Base-by-base conservation (phyloP, 352 stramenopile genomes). In the Albugo laibachii region DNA sequence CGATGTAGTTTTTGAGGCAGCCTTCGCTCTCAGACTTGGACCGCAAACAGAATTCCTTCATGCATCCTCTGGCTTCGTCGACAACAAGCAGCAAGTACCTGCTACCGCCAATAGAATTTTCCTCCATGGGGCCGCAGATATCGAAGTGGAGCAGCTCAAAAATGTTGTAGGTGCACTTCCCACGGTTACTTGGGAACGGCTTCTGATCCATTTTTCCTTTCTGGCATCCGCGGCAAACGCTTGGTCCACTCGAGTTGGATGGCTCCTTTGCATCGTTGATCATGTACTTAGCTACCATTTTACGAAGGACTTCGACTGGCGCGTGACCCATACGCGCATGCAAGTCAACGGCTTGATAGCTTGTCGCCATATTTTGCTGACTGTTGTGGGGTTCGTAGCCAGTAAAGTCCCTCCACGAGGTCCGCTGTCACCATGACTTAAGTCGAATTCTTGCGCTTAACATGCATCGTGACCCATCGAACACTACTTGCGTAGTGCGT, bases 181-280 rank as follows among this genome's bases (percentile, higher is more conserved):
- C 20, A 6, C 0, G 24, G 38, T 51, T 52, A 34, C 48, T 52
- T 24, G 43, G 34, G 39, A 49, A 55, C 4, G 43, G 48, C 11
- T 55, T 59, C 35, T 59, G 53, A 5, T 53, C 53, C 53, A 55
- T 59, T 13, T 59, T 59, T 0, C 49, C 53, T 53, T 59, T 49
- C 27, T 59, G 48, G 20, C 49, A 52, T 0, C 49, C 49, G 4
- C 49, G 48, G 34, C 48, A 59, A 11, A 18, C 5, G 1, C 31
- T 41, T 2, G 43, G 21, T n/a, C 31, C 18, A 3, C n/a, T 47
- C 24, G 53, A 52, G n/a, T 18, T 48, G 2, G 37, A 2, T 18
- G 38, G 41, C n/a, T 37, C 12, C 13, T 51, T 51, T 16, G 41
- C 48, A n/a, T 44, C 48, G 31, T 46, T 55, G 1, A 52, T 15